Percentiles rank a stretch among this genome's conserved stretches.
Evolutionary conservation across 441 rosid species (phyloP).

Genomic region (Pelargonium fulgidum): DNA sequence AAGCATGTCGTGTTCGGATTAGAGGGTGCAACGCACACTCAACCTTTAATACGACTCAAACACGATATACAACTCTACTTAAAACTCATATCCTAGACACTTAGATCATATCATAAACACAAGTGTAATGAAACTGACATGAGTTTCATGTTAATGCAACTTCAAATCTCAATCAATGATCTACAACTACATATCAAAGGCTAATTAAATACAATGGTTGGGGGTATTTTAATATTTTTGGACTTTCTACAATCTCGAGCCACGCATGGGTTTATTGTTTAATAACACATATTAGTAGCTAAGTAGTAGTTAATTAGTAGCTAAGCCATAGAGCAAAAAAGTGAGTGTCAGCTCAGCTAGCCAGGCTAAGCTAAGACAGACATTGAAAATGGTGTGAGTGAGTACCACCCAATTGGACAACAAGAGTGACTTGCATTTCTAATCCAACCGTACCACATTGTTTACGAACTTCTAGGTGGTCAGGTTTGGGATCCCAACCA

Average conservation of each 20-base stretch:
- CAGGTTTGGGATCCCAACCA: conserved; percentile 5
- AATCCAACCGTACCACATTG: conserved; percentile 29
- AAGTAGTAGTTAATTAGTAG: not conserved
- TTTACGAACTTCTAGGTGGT: conserved; percentile 26
- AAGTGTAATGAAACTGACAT: too few relatives aligned
- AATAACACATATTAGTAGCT: conserved; percentile 10
- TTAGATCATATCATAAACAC: too few relatives aligned
- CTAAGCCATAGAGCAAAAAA: conserved; percentile 9
- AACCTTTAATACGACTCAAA: too few relatives aligned
- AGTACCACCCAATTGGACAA: conserved; percentile 44
- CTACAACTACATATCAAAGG: too few relatives aligned
- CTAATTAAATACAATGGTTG: not conserved
- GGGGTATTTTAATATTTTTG: not conserved
- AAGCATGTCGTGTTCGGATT: too few relatives aligned
- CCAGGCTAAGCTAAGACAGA: not conserved
- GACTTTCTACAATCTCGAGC: conserved; percentile 35
- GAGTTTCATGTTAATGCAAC: too few relatives aligned
- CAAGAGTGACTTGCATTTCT: conserved; percentile 34
- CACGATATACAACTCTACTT: too few relatives aligned
- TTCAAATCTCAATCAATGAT: too few relatives aligned
- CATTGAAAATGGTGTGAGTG: conserved; percentile 19
- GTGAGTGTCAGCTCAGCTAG: conserved; percentile 27
- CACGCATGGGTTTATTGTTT: conserved; percentile 26
- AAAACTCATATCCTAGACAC: too few relatives aligned
- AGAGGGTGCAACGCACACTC: too few relatives aligned